Percentiles rank a stretch among this genome's conserved stretches.
Evolutionary conservation across 495 filamentous ascomycete species (phyloP).

Genomic region (Aspergillus avenaceus): DNA sequence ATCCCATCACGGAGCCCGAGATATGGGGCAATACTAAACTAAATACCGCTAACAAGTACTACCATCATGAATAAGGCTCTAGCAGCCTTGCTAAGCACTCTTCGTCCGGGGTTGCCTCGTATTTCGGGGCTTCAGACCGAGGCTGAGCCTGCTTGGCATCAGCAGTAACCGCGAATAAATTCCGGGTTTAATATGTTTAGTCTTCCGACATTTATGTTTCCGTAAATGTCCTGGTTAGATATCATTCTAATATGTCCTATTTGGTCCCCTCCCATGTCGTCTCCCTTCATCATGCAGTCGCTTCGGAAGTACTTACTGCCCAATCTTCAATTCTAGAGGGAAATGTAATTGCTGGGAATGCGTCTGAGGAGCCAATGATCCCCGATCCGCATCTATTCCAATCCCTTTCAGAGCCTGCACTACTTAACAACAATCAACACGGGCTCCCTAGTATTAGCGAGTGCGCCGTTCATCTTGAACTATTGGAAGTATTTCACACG

Average conservation of each 20-base stretch:
- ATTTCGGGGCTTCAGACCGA: neutral
- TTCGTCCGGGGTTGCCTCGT: neutral
- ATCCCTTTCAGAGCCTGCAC: neutral
- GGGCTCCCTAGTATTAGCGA: conserved; percentile 20
- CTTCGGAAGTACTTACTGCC: neutral
- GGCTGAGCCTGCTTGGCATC: neutral
- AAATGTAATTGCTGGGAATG: neutral
- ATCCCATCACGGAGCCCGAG: neutral
- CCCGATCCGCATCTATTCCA: neutral
- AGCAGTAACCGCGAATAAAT: too few relatives aligned
- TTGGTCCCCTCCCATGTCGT: neutral
- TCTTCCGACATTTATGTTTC: too few relatives aligned
- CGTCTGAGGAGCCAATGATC: neutral
- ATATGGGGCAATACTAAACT: neutral
- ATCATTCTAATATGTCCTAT: neutral
- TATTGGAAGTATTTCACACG: conserved; percentile 25
- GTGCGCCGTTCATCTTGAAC: conserved; percentile 31
- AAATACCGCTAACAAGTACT: neutral
- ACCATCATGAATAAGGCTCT: neutral
- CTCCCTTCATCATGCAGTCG: neutral
- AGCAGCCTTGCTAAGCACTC: neutral
- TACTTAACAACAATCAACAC: neutral
- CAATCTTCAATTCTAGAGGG: neutral
- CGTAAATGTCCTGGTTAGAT: too few relatives aligned
- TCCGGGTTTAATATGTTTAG: too few relatives aligned